Conservation (phyloP, 2,329 filamentous ascomycete species). For the Talaromyces atroroseus region DNA sequence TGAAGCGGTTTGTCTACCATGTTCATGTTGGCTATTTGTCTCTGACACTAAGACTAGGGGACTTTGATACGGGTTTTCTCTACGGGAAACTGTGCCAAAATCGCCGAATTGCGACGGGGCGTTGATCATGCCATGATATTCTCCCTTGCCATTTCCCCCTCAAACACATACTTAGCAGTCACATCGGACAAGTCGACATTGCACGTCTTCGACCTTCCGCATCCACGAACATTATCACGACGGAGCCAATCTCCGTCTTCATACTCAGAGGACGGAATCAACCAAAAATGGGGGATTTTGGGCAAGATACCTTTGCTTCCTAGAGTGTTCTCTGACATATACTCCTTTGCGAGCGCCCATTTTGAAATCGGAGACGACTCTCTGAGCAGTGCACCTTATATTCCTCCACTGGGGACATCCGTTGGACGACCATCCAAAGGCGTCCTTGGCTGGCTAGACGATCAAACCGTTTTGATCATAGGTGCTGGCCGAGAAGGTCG, state of each 20-base stretch:
- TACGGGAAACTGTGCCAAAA: conserved; percentile 69
- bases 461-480: conserved; percentile 68
- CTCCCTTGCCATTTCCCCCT: conserved; percentile 80
- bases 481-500: conserved; percentile 73
- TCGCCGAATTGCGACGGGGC: conserved; percentile 81
- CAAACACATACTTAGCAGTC: conserved; percentile 72
- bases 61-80: conserved; percentile 84
- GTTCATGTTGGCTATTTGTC: not conserved
- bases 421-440: conserved; percentile 67
- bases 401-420: conserved; percentile 49
- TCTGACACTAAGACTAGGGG: conserved; percentile 48
- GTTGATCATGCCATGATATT: conserved; percentile 84
- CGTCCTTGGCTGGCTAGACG: conserved; percentile 74
- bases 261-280: conserved; percentile 43
- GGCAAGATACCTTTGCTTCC: conserved; percentile 80
- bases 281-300: conserved; percentile 79
- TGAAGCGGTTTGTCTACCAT: conserved; percentile 54
- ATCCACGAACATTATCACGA: conserved; percentile 29
- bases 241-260: conserved; percentile 32
- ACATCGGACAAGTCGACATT: conserved; percentile 96
- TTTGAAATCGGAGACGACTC: conserved; percentile 81
- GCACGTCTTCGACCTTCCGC: conserved; percentile 82
- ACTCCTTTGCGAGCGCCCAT: conserved; percentile 73
- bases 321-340: conserved; percentile 79
- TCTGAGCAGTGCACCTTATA: conserved; percentile 34